Base-by-base conservation (phyloP, 108 stramenopile genomes). In the Cyclotella distinguenda region DNA sequence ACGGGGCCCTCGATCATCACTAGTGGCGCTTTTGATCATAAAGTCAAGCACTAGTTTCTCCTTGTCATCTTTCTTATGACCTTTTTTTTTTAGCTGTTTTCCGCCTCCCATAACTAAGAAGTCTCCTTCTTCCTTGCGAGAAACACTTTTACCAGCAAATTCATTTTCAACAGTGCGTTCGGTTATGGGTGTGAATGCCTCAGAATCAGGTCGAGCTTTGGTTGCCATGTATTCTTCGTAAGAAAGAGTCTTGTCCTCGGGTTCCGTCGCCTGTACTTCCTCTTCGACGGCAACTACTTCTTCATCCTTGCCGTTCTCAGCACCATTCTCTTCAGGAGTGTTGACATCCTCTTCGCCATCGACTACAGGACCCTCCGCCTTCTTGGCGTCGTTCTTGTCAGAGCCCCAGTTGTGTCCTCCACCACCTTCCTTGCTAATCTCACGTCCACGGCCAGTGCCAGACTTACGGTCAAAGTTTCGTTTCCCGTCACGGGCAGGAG, bases 331-430 rank as follows among this genome's bases (percentile, higher is more conserved):
- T 16, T 58, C 82, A 21, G 45, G 55, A 34, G 66, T 51, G 34
- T 65, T 75, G 38, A 52, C 68, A 22, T 74, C 72, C 39, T 83
- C 85, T 39, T 85, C 58, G 40, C 70, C 79, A 23, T 77, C 76
- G 28, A 40, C 52, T 47, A 88, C 72, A 11, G 72, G 66, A 25
- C 87, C 87, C 68, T 86, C 87, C 56, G 74, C 80, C 75, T 78
- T 80, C 72, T 84, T 83, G 64, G 91, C 91, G 45, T 89, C 89
- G 56, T 78, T 66, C 72, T 87, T 84, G 72, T 89, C 88, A 52
- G 80, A 81, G 9, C 95, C 95, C 95, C 95, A 96, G 78, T 96
- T 96, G 76, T 80, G 85, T 36, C 87, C 90, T 47, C 95, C 95
- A 15, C 86, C 95, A 44, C 95, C 95, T 25, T 61, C 85, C 72